Evolutionary conservation across 805 yeast species (phyloP), one percentile per base, ranked within the genome.

Genomic region (Myxozyma monticola): DNA sequence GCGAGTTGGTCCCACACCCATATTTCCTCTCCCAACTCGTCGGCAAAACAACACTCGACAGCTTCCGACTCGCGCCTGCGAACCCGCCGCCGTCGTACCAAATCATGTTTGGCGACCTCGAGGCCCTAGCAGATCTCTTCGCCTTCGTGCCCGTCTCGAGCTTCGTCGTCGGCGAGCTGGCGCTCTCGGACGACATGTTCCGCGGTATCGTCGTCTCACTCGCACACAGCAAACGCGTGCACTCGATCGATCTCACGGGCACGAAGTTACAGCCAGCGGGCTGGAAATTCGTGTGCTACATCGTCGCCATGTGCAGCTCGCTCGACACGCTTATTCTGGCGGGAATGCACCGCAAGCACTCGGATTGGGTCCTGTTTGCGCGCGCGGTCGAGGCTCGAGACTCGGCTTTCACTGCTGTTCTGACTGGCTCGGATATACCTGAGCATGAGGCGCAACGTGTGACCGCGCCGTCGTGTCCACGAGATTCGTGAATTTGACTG

Each of bases 101-200:
- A n/a, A n/a, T n/a, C n/a, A n/a, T n/a, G n/a, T n/a, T n/a, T n/a
- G n/a, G n/a, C n/a, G n/a, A n/a, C n/a, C 14, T 28, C 9, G 51
- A 54, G 22, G 57, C 40, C 5, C 41, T 54, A 12, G 59, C 59
- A 10, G 59, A 54, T 29, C 45, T 54, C 14, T 42, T 54, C 22
- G 46, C 59, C 8, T 41, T 37, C 36, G 49, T 48, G 4, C 50
- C 57, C 5, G 49, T 54, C 20, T 15, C 36, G 20, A 17, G 38
- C 6, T 37, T 51, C 26, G 6, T 28, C 38, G 24, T 48, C 35
- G 54, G 49, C 29, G 21, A 18, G 10, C 31, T 37, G 29, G 12
- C 41, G 7, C 18, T 49, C 9, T 15, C 42, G 14, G 59, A 48
- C 26, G 43, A 37, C 14, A 41, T 42, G 44, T 29, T 50, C 21